These are phyloP conservation scores for Verticillium albo-atrum DNA, from an alignment of 2,329 filamentous ascomycete genomes.

Conservation along the genomic window DNA sequence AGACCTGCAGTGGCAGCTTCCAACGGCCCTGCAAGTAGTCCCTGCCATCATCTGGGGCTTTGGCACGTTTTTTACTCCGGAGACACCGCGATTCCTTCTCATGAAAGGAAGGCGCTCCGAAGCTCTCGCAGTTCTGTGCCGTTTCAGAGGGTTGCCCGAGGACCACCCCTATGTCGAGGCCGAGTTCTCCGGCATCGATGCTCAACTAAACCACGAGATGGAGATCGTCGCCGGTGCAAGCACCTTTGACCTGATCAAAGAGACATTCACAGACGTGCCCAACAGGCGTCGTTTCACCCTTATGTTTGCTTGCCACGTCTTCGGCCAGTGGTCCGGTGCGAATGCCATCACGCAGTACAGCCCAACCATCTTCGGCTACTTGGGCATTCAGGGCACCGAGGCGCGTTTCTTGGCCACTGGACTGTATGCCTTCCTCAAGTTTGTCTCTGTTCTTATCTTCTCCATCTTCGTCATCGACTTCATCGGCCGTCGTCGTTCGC, in stretches of 20 bases:
- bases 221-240: constrained; percentile 25
- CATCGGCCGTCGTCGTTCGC: constrained; percentile 23
- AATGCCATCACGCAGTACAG: constrained; percentile 25
- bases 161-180: constrained; percentile 19
- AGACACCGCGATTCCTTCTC: constrained; percentile 19
- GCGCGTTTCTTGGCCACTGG: constrained; percentile 19
- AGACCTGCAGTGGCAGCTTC: constrained; percentile 21
- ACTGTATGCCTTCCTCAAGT: constrained; percentile 20
- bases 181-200: constrained; percentile 23
- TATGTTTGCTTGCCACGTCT: constrained; percentile 22
- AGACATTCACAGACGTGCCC: constrained; percentile 21
- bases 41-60: constrained; percentile 20
- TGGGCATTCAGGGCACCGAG: constrained; percentile 17
- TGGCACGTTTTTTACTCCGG: constrained; percentile 18
- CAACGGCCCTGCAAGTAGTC: constrained; percentile 17
- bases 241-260: constrained; percentile 24
- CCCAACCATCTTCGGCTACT: constrained; percentile 22
- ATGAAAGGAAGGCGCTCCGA: constrained; percentile 14
- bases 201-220: constrained; percentile 25
- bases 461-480: constrained; percentile 24
- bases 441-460: constrained; percentile 20
- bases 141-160: constrained; percentile 18
- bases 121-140: constrained; percentile 13
- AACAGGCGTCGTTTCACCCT: constrained; percentile 24
- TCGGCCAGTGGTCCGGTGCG: constrained; percentile 21